Conservation (phyloP, 208 protist genomes). For the Trypanosoma boissoni region DNA sequence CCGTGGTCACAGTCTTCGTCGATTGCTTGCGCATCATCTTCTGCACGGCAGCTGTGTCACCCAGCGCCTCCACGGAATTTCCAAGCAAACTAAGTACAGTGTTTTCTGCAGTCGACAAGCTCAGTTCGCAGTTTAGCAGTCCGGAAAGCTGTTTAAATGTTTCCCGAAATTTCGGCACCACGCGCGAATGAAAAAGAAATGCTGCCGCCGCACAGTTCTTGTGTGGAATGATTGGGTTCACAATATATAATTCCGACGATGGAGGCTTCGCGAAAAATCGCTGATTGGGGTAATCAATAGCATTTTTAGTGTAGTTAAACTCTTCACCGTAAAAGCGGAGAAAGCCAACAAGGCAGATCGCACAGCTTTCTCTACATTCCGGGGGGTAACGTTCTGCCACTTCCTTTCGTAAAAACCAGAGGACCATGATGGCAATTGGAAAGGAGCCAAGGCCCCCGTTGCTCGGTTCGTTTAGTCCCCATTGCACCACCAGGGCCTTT, state of each 20-base stretch:
- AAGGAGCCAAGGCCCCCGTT: conserved; percentile 83
- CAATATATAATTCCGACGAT: conserved; percentile 47
- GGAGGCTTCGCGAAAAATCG: conserved; percentile 47
- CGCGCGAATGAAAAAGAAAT: conserved; percentile 33
- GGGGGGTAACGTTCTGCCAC: conserved; percentile 31
- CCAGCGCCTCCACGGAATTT: conserved; percentile 9
- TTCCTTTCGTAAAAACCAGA: conserved; percentile 68
- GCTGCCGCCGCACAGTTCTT: conserved; percentile 71
- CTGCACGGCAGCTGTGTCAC: neutral
- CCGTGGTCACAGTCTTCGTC: neutral
- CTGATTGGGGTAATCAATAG: conserved; percentile 65
- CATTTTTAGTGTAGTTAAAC: conserved; percentile 49
- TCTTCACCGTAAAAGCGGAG: conserved; percentile 69
- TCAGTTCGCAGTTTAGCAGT: conserved; percentile 28
- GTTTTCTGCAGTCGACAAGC: conserved; percentile 1
- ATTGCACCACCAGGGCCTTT: conserved; percentile 61
- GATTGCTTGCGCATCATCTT: conserved; percentile 4
- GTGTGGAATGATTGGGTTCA: conserved; percentile 64
- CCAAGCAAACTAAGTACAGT: conserved; percentile 23
- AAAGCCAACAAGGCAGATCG: conserved; percentile 59
- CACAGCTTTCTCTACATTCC: conserved; percentile 47
- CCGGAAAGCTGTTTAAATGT: conserved; percentile 29
- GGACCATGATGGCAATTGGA: conserved; percentile 71
- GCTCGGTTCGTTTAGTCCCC: conserved; percentile 70
- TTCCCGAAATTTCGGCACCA: conserved; percentile 52